Evolutionary conservation across 2,329 filamentous ascomycete species (phyloP), one percentile per base, ranked within the genome.

Genomic region (Fusarium transvaalense): DNA sequence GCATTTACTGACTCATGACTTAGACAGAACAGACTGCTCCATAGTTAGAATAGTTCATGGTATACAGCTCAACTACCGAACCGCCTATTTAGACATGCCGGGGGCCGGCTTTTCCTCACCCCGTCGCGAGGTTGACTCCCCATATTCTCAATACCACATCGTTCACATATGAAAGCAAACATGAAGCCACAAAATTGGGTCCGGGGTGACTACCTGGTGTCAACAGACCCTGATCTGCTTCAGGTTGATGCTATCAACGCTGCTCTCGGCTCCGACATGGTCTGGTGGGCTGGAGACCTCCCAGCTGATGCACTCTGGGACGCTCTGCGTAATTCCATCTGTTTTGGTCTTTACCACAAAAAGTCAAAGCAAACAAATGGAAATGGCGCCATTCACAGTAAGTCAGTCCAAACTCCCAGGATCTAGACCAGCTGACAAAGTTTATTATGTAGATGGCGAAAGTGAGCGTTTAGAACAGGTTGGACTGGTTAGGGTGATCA

Each of bases 161-260:
- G 41, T 14, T 31, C 14, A n/a, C 21, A 25, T 6, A 29, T 27
- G 34, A 32, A 6, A 23, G 8, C 21, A 1, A 13, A 31, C 19
- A 41, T 10, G 6, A 3, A 32, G 5, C n/a, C 35, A 23, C 48
- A 41, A 52, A 52, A 31, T 13, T 52, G 48, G 48, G 27, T 13
- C 19, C 35, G 37, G 1, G 48, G 27, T n/a, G 23, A 41, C 3
- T 52, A 52, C 25, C n/a, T 37, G 10, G 35, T 52, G 10, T 52
- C 48, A 9, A 52, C 48, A 21, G 48, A 52, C 37, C 48, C 48
- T 23, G 13, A 9, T 13, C 25, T 52, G 15, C 37, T 52, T 4
- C 48, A 52, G 37, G 48, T 52, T 9, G 37, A 52, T 29, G 48
- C 48, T 8, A 41, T 52, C 14, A 52, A 52, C n/a, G 25, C 48